Base-by-base conservation (phyloP, 257 asterid genomes). In the Lantana camara region DNA sequence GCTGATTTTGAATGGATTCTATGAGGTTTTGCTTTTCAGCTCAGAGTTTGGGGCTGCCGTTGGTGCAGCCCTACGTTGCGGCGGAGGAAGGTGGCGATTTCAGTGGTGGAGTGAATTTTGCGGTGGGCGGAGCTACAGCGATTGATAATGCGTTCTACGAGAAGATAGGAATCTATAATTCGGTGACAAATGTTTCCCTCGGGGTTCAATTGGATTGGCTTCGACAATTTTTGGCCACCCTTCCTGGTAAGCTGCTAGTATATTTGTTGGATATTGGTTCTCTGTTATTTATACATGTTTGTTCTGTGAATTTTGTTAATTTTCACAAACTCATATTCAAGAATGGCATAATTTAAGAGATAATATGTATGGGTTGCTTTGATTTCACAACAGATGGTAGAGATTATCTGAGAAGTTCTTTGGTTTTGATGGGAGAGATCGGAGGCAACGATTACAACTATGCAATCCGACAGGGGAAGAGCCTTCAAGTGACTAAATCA, bases 371-470 rank as follows among this genome's bases (percentile, higher is more conserved):
- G 15, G n/a, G 44, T 44, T 29, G 4, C 7, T 48, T 2, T 29
- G 13, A 4, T 23, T 3, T 24, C 23, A 21, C 19, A 48, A 41
- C 70, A 86, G 88, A 77, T 48, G 67, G 80, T 47, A 64, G 68
- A 32, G 55, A 49, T 41, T 71, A 37, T 30, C 75, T 86, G 1
- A 7, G 60, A 7, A 77, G 42, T 5, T 72, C 85, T 14, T 46
- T 83, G 47, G 50, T 82, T 67, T 8, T 86, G 4, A 11, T 84
- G 77, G 90, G 88, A 17, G 81, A 77, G 71, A 79, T 86, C 9
- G 95, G 95, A 63, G 90, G 86, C 66, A 83, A 81, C 57, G 95
- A 86, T 53, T 77, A 79, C 76, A 77, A 71, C 68, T 44, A 54
- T 44, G 66, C 85, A 1, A 59, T 71, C 44, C 23, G 35, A 7